Evolutionary conservation across 208 protist genomes (phyloP).

Genomic region (Trypanosoma rangeli): DNA sequence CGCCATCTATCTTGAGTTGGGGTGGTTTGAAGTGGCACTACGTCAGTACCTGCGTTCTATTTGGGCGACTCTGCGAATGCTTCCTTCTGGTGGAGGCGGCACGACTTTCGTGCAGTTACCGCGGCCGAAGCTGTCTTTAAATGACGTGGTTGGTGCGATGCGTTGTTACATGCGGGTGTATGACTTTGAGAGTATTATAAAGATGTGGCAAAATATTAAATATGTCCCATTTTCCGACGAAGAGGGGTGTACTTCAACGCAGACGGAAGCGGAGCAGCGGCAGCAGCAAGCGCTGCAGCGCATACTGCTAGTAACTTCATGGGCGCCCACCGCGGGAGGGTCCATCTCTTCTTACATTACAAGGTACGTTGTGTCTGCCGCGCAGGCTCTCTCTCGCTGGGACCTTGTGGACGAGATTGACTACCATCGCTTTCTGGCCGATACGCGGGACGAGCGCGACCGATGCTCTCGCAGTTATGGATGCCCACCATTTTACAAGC

Average conservation of each 20-base stretch:
- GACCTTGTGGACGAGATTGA: slow-evolving; percentile 57
- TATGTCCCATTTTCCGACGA: slow-evolving; percentile 16
- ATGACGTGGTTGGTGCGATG: slow-evolving; percentile 55
- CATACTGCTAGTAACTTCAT: slow-evolving; percentile 2
- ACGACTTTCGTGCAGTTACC: not conserved
- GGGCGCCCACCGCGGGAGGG: not conserved
- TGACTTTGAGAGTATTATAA: slow-evolving; percentile 72
- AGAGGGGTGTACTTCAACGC: not conserved
- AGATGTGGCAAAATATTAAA: slow-evolving; percentile 47
- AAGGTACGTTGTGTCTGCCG: slow-evolving; percentile 61
- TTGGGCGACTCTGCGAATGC: slow-evolving; percentile 2
- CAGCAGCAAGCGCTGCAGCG: not conserved
- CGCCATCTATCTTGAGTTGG: slow-evolving; percentile 44
- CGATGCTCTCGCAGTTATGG: slow-evolving; percentile 13
- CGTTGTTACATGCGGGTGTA: slow-evolving; percentile 65
- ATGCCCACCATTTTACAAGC: slow-evolving; percentile 35
- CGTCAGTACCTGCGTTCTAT: slow-evolving; percentile 37
- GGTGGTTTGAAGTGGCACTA: slow-evolving; percentile 44
- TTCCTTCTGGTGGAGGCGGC: not conserved
- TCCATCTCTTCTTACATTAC: slow-evolving; percentile 32
- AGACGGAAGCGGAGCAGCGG: not conserved
- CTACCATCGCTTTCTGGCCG: slow-evolving; percentile 5
- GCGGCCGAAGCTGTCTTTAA: not conserved
- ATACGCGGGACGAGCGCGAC: not conserved
- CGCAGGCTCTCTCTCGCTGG: slow-evolving; percentile 77